Evolutionary conservation across 768 basidiomycete species (phyloP), one percentile per base, ranked within the genome.

Genomic region (Tremella mesenterica): DNA sequence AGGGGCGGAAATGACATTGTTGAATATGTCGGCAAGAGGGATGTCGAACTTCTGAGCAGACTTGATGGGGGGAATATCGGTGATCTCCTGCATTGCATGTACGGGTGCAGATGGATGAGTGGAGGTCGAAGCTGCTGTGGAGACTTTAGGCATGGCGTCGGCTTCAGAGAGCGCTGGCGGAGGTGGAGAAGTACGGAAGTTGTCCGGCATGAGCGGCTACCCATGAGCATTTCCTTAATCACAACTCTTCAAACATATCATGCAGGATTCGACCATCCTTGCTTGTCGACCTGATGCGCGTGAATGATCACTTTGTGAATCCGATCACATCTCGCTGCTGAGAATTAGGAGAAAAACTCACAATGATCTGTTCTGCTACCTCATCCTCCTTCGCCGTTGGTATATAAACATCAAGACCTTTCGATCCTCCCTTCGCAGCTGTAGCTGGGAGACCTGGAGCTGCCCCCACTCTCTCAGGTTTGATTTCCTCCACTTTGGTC

Each of bases 191-290:
- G 81, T 79, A 34, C 78, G 74, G 78, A 80, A 83, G 60, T 81
- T 78, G 74, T 84, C 82, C 29, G 78, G 79, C 1, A 78, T 65
- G 65, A 78, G 79, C 9, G 84, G 83, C 83, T 85, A 33, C 29
- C 34, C 25, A 45, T 53, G 44, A 53, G 52, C 5, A 33, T 53
- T 43, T 54, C 48, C 49, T 46, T 36, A n/a, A n/a, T n/a, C n/a
- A n/a, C n/a, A n/a, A n/a, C n/a, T n/a, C n/a, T n/a, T n/a, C n/a
- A n/a, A n/a, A n/a, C n/a, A n/a, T n/a, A n/a, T n/a, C n/a, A n/a
- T n/a, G n/a, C n/a, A n/a, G n/a, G n/a, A n/a, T n/a, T n/a, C n/a
- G n/a, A n/a, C n/a, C n/a, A n/a, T n/a, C n/a, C n/a, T n/a, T n/a
- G n/a, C n/a, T n/a, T n/a, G n/a, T n/a, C n/a, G n/a, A n/a, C n/a